A percentile compares a stretch with the other conserved stretches of the same genome.
Evolutionary conservation across 2,329 filamentous ascomycete species (phyloP).

Genomic region (Ambrosiella xylebori): DNA sequence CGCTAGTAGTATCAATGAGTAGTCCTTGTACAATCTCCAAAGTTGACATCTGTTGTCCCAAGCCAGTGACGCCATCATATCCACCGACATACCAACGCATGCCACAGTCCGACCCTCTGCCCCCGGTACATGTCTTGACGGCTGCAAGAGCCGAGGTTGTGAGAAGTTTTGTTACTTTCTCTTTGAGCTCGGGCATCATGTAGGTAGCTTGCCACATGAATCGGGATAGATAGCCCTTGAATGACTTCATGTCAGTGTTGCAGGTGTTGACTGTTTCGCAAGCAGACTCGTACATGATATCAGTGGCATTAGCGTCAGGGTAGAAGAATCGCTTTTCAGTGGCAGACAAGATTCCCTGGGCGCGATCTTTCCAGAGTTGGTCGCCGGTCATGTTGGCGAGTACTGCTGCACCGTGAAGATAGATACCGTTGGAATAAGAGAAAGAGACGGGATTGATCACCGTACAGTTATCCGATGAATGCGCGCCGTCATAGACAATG

Average conservation of each 20-base stretch:
- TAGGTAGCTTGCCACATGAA: slow-evolving; percentile 43
- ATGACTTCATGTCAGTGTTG: slow-evolving; percentile 46
- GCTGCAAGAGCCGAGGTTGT: slow-evolving; percentile 37
- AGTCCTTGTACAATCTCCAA: slow-evolving; percentile 46
- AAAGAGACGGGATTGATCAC: slow-evolving; percentile 38
- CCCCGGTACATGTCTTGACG: slow-evolving; percentile 38
- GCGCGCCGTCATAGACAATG: slow-evolving; percentile 46
- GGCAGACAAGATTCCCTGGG: slow-evolving; percentile 33
- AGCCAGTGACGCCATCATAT: slow-evolving; percentile 36
- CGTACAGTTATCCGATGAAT: slow-evolving; percentile 35
- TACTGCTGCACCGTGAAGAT: slow-evolving; percentile 45
- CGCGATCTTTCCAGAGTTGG: slow-evolving; percentile 35
- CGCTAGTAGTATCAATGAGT: slow-evolving; percentile 25
- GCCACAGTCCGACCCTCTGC: slow-evolving; percentile 39
- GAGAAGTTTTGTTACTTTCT: slow-evolving; percentile 31
- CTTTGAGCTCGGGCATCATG: slow-evolving; percentile 36
- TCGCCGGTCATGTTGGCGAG: slow-evolving; percentile 43
- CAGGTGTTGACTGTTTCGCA: slow-evolving; percentile 43
- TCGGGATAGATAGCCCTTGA: slow-evolving; percentile 50
- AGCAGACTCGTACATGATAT: slow-evolving; percentile 48
- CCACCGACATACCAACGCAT: slow-evolving; percentile 42
- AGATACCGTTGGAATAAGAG: slow-evolving; percentile 49
- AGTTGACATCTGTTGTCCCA: slow-evolving; percentile 49
- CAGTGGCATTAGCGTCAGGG: slow-evolving; percentile 32
- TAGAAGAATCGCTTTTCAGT: slow-evolving; percentile 35